These are phyloP conservation scores for Salix udensis DNA, from an alignment of 345 rosid genomes.

Conservation along the genomic window DNA sequence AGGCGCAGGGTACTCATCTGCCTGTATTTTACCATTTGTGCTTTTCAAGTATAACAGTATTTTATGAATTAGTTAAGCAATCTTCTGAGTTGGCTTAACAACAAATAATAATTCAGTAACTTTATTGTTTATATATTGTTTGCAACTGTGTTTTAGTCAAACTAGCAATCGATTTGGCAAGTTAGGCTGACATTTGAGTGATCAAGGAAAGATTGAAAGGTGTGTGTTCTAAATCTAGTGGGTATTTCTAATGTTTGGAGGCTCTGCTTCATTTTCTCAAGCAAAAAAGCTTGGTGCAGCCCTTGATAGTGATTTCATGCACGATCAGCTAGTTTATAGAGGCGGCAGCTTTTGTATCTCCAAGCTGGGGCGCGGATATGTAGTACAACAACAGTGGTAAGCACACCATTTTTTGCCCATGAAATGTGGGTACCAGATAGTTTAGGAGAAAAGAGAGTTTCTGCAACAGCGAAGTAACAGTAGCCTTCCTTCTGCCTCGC, in stretches of 20 bases:
- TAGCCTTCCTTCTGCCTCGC: conserved; percentile 74
- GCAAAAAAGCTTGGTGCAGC: background rate
- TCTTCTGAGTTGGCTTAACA: too few species aligned
- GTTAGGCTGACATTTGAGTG: background rate
- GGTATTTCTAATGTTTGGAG: background rate
- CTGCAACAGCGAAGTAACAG: conserved; percentile 83
- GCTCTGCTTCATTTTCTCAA: background rate
- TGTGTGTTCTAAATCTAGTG: background rate
- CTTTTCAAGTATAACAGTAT: background rate
- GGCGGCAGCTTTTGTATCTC: background rate
- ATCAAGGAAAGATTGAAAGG: background rate
- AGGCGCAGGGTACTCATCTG: background rate
- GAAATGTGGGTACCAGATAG: conserved; percentile 75
- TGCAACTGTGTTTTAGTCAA: background rate
- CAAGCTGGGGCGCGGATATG: background rate
- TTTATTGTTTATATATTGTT: background rate
- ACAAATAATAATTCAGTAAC: background rate
- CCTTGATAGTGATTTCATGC: background rate
- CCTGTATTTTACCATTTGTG: background rate
- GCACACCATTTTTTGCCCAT: conserved; percentile 93
- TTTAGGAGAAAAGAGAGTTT: conserved; percentile 55
- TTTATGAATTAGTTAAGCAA: background rate
- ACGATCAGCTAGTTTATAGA: background rate
- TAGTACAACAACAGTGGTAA: conserved; percentile 10
- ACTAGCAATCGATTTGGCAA: background rate